Base-by-base conservation (phyloP, 176 grass and related monocot genomes). In the Melocanna baccifera region DNA sequence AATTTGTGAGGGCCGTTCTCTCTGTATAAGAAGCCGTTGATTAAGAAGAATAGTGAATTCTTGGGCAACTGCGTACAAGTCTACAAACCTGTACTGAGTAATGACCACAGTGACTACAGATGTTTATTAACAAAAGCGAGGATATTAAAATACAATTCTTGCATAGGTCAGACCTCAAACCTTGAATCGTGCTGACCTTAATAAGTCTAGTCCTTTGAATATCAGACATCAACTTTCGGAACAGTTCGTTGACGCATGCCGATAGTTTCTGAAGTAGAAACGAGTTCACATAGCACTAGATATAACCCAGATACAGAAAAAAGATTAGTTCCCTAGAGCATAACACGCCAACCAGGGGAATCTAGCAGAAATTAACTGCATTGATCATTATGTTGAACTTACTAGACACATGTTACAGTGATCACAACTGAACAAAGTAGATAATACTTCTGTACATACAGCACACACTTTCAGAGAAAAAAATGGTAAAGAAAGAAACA, bases 401-500 rank as follows among this genome's bases (percentile, higher is more conserved):
- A 58, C 12, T 19, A 73, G n/a, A 29, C 12, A 0, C 10, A 14
- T 53, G 53, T 59, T 7, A 8, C 23, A 75, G 58, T 1, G 25
- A 36, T 67, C 9, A 74, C 12, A 79, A 58, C 19, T 72, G 67
- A 22, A 67, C n/a, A 59, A 59, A 59, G 57, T 5, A 72, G 5
- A 66, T 19, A 66, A 8, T 12, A 73, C 40, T 45, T 67, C 22
- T 64, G 23, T 73, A 40, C 18, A 88, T 41, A 19, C 79, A 79
- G 16, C 76, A 58, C 47, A 76, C 36, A 81, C 19, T 78, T 83
- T 42, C 25, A 83, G 23, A 61, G 20, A 72, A 23, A 5, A n/a
- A 58, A 25, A 14, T 48, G 6, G 55, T 11, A 28, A 82, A 84
- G 18, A 37, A 76, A 76, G 10, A 53, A 41, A 56, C 36, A 84